Evolutionary conservation across 305 asterid genomes (phyloP).

Genomic region (Plantago lanceolata): DNA sequence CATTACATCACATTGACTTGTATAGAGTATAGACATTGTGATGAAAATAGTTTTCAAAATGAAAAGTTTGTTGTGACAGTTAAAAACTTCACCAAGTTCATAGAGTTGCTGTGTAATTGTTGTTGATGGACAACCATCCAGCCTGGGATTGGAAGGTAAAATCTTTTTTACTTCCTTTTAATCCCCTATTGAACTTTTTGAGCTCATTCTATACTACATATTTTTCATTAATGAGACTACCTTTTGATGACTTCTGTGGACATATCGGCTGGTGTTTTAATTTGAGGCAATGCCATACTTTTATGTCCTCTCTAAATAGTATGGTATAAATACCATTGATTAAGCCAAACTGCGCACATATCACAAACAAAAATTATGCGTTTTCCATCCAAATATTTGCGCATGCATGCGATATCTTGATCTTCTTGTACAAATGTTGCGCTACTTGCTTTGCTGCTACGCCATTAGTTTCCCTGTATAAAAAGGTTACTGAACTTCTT

Average conservation of each 20-base stretch:
- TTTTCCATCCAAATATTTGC: too few relatives aligned
- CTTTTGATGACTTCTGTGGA: background rate
- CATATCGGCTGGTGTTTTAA: too few relatives aligned
- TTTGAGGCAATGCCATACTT: too few relatives aligned
- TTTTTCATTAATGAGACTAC: background rate
- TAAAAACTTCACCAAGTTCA: background rate
- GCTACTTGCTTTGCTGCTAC: too few relatives aligned
- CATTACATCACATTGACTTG: background rate
- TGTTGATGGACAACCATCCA: background rate
- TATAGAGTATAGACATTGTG: constrained; percentile 9
- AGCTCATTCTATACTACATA: background rate
- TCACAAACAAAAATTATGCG: too few relatives aligned
- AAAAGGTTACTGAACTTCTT: too few relatives aligned
- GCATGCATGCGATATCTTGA: too few relatives aligned
- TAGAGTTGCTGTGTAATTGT: background rate
- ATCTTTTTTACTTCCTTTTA: constrained; percentile 2
- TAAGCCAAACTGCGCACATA: too few relatives aligned
- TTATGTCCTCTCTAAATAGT: too few relatives aligned
- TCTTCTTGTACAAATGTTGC: too few relatives aligned
- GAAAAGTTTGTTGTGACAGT: constrained; percentile 6
- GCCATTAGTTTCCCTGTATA: too few relatives aligned
- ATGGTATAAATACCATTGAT: too few relatives aligned
- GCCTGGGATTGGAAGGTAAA: background rate
- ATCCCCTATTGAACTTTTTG: constrained; percentile 5
- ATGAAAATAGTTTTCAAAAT: background rate